phyloP scores from a whole-genome alignment of 805 yeast genomes.

The Candida alai region DNA sequence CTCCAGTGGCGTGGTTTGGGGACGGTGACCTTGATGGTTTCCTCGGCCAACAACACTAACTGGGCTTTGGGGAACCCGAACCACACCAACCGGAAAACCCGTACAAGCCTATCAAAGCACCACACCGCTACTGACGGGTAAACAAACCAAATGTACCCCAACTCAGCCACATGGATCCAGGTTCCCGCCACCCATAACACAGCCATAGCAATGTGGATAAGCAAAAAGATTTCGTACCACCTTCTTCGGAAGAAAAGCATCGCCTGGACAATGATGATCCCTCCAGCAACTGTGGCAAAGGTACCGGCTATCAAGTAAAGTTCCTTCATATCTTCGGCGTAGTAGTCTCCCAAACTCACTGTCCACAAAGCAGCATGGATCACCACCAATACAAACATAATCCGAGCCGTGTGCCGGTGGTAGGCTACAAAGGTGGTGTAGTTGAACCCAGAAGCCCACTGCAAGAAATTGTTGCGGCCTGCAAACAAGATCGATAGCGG shows the following conservation, averaged over 20 bases:
- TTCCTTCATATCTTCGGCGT: conserved; percentile 13
- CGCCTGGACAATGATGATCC: conserved; percentile 28
- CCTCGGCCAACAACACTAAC: conserved; percentile 28
- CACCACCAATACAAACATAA: conserved; percentile 22
- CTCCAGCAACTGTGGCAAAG: conserved; percentile 33
- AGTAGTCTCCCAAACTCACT: conserved; percentile 10
- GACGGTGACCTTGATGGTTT: conserved; percentile 32
- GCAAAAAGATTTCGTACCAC: conserved; percentile 35
- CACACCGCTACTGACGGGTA: conserved; percentile 34
- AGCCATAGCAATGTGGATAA: conserved; percentile 34
- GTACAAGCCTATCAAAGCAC: conserved; percentile 31
- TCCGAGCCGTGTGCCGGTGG: conserved; percentile 45
- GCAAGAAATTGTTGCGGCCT: conserved; percentile 58
- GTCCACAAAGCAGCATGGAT: conserved; percentile 32
- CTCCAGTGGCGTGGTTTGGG: conserved; percentile 37
- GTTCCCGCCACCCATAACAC: conserved; percentile 42
- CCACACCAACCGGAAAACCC: conserved; percentile 23
- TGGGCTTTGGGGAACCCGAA: conserved; percentile 36
- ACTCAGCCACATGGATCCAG: conserved; percentile 37
- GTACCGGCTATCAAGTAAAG: conserved; percentile 32
- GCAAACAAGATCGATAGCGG: conserved; percentile 57
- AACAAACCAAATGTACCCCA: conserved; percentile 28
- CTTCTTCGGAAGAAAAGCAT: conserved; percentile 30
- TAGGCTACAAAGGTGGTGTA: conserved; percentile 38
- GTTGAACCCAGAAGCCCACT: conserved; percentile 57